Conservation (phyloP, 148 eudicot species). For the Silene conica region DNA sequence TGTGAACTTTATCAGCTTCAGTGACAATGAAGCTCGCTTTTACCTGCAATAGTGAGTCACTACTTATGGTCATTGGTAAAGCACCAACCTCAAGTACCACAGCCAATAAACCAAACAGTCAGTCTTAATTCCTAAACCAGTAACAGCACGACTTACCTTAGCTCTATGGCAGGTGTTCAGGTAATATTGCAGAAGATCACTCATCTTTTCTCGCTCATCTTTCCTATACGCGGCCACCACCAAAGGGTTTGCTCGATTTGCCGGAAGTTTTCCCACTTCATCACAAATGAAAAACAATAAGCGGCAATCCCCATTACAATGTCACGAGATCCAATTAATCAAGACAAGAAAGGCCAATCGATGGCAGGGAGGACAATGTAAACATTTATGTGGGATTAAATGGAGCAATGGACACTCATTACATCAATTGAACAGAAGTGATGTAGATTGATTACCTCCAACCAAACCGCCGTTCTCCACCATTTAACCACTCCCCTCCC, state of each 20-base stretch:
- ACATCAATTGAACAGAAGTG: no score
- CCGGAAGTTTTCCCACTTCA: slow-evolving; percentile 89
- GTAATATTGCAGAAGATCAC: slow-evolving; percentile 45
- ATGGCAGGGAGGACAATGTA: no score
- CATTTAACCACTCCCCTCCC: neutral
- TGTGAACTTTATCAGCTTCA: slow-evolving; percentile 57
- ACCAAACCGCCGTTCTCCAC: neutral
- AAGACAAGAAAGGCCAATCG: no score
- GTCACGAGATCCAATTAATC: no score
- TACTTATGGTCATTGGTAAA: neutral
- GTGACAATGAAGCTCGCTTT: slow-evolving; percentile 41
- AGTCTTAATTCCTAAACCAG: no score
- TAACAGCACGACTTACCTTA: slow-evolving; percentile 38
- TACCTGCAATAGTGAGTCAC: slow-evolving; percentile 39
- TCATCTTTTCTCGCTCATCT: slow-evolving; percentile 53
- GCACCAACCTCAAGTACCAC: neutral
- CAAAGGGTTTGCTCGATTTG: slow-evolving; percentile 49
- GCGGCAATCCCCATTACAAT: neutral
- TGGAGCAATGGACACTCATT: no score
- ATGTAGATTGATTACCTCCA: no score
- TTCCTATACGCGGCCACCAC: slow-evolving; percentile 59
- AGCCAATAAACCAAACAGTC: neutral
- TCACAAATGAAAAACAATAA: slow-evolving; percentile 13
- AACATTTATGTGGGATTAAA: no score
- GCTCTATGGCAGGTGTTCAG: slow-evolving; percentile 39